Conservation (phyloP, 257 asterid genomes). For the Fraxinus americana region DNA sequence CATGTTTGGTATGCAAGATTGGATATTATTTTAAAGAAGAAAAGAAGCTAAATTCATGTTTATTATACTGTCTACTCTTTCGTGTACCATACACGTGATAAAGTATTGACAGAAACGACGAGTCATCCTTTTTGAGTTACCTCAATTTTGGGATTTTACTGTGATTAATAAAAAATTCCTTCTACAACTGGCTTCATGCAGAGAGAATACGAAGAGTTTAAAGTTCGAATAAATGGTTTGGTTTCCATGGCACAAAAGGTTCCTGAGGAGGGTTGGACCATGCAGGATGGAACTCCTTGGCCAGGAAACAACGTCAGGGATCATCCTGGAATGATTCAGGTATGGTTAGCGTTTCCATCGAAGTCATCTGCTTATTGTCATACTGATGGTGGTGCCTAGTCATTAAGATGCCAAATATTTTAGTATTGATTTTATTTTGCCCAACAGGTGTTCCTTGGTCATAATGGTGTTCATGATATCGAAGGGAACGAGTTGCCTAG, state of each 20-base stretch:
- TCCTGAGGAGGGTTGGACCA: conserved; percentile 98
- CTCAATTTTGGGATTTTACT: neutral
- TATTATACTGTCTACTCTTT: neutral
- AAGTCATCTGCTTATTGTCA: neutral
- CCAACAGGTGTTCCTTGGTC: conserved; percentile 86
- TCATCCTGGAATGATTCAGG: conserved; percentile 99
- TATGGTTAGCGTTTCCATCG: conserved; percentile 22
- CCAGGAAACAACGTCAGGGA: conserved; percentile 96
- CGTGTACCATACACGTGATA: neutral
- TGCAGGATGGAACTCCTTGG: conserved; percentile 99
- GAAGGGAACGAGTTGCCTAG: conserved; percentile 93
- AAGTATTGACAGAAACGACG: neutral
- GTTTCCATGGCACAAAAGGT: conserved; percentile 92
- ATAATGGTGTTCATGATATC: conserved; percentile 75
- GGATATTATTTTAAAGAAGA: no score
- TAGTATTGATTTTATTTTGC: conserved; percentile 16
- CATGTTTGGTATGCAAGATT: no score
- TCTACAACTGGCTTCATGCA: conserved; percentile 33
- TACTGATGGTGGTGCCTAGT: neutral
- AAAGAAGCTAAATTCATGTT: neutral
- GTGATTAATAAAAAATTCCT: conserved; percentile 7
- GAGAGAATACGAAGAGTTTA: conserved; percentile 97
- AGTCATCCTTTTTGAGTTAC: neutral
- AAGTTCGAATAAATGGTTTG: conserved; percentile 77
- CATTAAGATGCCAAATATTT: neutral